These are phyloP conservation scores for Pythium coloratum DNA, from an alignment of 352 stramenopile genomes.

Conservation along the genomic window DNA sequence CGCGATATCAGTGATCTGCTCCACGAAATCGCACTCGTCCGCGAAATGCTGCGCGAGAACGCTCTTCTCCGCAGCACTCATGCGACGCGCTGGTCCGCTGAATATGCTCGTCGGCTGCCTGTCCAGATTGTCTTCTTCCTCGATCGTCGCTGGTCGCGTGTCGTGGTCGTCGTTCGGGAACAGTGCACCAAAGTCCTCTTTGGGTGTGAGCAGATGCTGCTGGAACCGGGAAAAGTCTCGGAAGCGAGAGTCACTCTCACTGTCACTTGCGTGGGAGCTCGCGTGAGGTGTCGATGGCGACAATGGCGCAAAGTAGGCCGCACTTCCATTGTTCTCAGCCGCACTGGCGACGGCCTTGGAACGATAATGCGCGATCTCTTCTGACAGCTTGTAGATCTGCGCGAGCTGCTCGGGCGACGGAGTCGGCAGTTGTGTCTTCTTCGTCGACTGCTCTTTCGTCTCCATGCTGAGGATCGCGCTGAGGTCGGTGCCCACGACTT, in stretches of 20 bases:
- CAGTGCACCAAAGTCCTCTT: conserved; percentile 49
- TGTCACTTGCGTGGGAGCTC: conserved; percentile 26
- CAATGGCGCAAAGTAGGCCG: conserved; percentile 37
- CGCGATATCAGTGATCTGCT: conserved; percentile 88
- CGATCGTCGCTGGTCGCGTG: conserved; percentile 30
- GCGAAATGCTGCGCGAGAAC: conserved; percentile 83
- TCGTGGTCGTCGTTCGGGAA: conserved; percentile 23
- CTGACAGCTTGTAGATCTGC: conserved; percentile 75
- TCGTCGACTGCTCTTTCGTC: conserved; percentile 40
- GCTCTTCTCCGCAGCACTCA: conserved; percentile 82
- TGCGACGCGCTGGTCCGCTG: conserved; percentile 58
- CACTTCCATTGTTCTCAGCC: conserved; percentile 18
- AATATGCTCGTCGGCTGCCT: conserved; percentile 77
- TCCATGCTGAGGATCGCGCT: conserved; percentile 62
- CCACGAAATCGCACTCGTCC: conserved; percentile 87
- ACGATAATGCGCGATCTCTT: conserved; percentile 75
- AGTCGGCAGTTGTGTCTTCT: conserved; percentile 64
- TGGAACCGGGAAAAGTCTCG: conserved; percentile 86
- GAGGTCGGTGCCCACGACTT: conserved; percentile 74
- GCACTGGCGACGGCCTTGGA: conserved; percentile 42
- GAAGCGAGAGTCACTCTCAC: conserved; percentile 67
- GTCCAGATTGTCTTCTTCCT: conserved; percentile 71
- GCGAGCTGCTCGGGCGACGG: conserved; percentile 84
- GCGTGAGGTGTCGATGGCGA: conserved; percentile 33
- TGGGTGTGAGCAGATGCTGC: conserved; percentile 81